Conservation (phyloP, 805 yeast genomes). For the Wickerhamiella azyma region DNA sequence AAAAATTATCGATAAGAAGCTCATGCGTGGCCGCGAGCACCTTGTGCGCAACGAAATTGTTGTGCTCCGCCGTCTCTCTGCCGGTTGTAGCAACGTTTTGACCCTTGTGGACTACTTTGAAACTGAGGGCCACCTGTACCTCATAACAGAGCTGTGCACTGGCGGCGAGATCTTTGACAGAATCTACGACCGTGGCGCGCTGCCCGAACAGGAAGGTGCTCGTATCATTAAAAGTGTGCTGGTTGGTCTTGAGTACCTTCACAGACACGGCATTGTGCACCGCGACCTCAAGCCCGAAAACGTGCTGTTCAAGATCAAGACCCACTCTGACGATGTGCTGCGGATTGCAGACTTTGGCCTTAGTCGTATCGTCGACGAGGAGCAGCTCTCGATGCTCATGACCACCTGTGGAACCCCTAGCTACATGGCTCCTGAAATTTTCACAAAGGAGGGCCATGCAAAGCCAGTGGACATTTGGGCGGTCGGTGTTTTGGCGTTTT, state of each 20-base stretch:
- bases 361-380: slow-evolving; percentile 36
- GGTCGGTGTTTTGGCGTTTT: slow-evolving; percentile 56
- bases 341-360: slow-evolving; percentile 50
- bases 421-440: slow-evolving; percentile 64
- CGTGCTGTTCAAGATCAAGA: slow-evolving; percentile 35
- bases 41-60: slow-evolving; percentile 48
- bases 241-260: slow-evolving; percentile 45
- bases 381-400: slow-evolving; percentile 27
- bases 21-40: slow-evolving; percentile 41
- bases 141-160: slow-evolving; percentile 53
- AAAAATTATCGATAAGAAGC: slow-evolving; percentile 36
- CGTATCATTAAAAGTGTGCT: slow-evolving; percentile 37
- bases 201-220: slow-evolving; percentile 37
- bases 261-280: slow-evolving; percentile 46
- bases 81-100: slow-evolving; percentile 40
- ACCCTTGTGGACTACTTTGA: slow-evolving; percentile 59
- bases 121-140: slow-evolving; percentile 37
- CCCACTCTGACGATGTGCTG: slow-evolving; percentile 30
- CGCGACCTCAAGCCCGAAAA: slow-evolving; percentile 66
- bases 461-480: slow-evolving; percentile 63
- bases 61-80: slow-evolving; percentile 38
- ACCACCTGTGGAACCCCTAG: slow-evolving; percentile 58
- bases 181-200: slow-evolving; percentile 34
- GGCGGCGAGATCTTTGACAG: slow-evolving; percentile 60
- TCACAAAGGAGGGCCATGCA: slow-evolving; percentile 39